These are phyloP conservation scores for Terfezia boudieri DNA, from an alignment of 495 filamentous ascomycete genomes.

Conservation along the genomic window DNA sequence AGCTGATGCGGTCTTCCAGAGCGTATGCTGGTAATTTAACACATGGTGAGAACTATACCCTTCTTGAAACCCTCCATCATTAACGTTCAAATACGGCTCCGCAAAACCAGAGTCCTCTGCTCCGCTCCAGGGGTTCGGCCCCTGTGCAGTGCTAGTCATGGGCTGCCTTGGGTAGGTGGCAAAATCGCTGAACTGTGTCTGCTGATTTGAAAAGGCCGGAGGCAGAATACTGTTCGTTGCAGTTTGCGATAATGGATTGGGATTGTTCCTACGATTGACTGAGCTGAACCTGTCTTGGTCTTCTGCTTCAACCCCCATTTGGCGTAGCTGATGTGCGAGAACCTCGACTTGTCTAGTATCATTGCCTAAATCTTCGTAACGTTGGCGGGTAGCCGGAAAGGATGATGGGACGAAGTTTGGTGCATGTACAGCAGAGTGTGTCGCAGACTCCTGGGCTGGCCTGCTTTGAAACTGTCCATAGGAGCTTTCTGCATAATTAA, in stretches of 20 bases:
- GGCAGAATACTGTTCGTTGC: conserved; percentile 4
- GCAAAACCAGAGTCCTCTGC: conserved; percentile 5
- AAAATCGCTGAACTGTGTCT: conserved; percentile 13
- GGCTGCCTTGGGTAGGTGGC: conserved; percentile 4
- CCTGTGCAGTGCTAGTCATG: no score
- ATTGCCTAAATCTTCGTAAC: conserved; percentile 20
- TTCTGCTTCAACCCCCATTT: conserved; percentile 13
- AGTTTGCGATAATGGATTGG: conserved; percentile 1
- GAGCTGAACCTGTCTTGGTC: conserved; percentile 12
- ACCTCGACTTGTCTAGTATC: conserved; percentile 22
- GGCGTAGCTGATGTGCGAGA: conserved; percentile 12
- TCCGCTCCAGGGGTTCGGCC: not conserved
- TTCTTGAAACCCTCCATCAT: conserved; percentile 7
- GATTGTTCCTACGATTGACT: not conserved
- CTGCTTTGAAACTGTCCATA: no score
- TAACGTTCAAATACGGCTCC: conserved; percentile 7
- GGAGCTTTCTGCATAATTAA: no score
- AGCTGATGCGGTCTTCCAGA: conserved; percentile 13
- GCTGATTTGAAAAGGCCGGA: conserved; percentile 9
- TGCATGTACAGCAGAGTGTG: conserved; percentile 15
- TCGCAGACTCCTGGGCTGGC: no score
- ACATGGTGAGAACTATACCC: conserved; percentile 13
- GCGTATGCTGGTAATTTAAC: conserved; percentile 20
- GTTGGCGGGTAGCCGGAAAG: conserved; percentile 11
- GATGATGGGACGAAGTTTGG: conserved; percentile 5